A percentile compares a stretch with the other conserved stretches of the same genome.
Conservation (phyloP, 106 monocot genomes). For the Dendrobium officinale region DNA sequence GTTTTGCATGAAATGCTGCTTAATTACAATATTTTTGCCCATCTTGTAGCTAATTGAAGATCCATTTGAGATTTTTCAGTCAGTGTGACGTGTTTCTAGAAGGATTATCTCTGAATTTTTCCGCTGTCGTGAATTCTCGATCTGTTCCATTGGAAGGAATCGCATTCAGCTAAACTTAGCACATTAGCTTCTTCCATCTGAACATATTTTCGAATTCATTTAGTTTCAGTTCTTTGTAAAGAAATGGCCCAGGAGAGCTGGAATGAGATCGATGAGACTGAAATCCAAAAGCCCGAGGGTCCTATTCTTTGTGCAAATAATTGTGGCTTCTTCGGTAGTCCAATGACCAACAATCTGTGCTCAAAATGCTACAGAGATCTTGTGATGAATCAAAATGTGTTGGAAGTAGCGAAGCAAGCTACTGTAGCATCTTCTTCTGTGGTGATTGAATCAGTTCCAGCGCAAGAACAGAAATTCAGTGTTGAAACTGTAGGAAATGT, state of each 20-base stretch:
- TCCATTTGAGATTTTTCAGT: not conserved
- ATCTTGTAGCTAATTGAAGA: not conserved
- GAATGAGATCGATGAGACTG: constrained; percentile 6
- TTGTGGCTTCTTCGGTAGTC: constrained; percentile 41
- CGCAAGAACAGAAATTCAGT: not conserved
- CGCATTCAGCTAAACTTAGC: not conserved
- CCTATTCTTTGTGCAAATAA: constrained; percentile 30
- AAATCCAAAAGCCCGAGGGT: constrained; percentile 1
- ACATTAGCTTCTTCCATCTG: not conserved
- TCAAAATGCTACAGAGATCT: constrained; percentile 37
- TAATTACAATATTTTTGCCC: not conserved
- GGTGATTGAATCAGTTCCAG: not conserved
- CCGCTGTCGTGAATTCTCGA: too few relatives aligned
- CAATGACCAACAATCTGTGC: constrained; percentile 34
- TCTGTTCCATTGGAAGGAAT: not conserved
- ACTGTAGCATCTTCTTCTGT: constrained; percentile 12
- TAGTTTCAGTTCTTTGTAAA: not conserved
- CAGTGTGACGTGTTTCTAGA: not conserved
- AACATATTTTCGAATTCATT: not conserved
- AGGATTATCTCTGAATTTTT: not conserved
- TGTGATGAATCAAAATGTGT: constrained; percentile 4
- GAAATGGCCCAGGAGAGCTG: constrained; percentile 10
- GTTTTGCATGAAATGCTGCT: too few relatives aligned
- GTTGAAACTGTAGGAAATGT: not conserved
- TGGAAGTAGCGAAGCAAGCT: constrained; percentile 5